Evolutionary conservation across 1,139 yeast species (phyloP).

Genomic region (Protomyces arabidopsidicola): DNA sequence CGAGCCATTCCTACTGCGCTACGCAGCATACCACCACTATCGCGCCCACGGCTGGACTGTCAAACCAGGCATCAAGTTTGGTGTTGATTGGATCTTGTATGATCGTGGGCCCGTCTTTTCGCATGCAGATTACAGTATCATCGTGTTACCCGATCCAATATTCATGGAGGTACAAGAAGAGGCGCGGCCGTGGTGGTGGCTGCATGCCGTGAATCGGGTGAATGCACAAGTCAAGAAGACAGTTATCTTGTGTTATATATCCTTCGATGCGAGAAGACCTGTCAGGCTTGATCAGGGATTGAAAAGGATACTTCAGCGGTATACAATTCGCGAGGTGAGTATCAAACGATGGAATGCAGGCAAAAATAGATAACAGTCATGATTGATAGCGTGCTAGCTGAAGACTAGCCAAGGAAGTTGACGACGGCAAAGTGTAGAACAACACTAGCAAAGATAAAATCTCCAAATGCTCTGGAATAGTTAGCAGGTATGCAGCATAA

Average conservation of each 20-base stretch:
- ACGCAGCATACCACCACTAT: conserved; percentile 78
- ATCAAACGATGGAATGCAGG: conserved; percentile 82
- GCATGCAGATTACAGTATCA: conserved; percentile 79
- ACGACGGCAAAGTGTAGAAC: conserved; percentile 81
- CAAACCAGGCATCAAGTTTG: conserved; percentile 85
- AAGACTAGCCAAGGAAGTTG: conserved; percentile 58
- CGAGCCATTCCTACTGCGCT: conserved; percentile 49
- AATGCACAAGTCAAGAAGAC: conserved; percentile 83
- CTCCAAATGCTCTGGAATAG: conserved; percentile 66
- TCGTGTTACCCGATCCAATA: conserved; percentile 46
- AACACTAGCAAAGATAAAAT: conserved; percentile 80
- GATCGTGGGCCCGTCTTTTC: conserved; percentile 91
- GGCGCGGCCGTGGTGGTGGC: conserved; percentile 55
- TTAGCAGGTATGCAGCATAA: conserved; percentile 5
- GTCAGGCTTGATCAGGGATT: conserved; percentile 32
- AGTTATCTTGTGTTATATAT: conserved; percentile 63
- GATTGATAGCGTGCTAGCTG: neutral
- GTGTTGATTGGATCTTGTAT: conserved; percentile 73
- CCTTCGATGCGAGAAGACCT: conserved; percentile 43
- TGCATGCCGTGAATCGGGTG: conserved; percentile 68
- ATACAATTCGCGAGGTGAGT: conserved; percentile 57
- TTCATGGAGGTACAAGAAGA: conserved; percentile 32
- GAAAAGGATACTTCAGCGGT: conserved; percentile 43
- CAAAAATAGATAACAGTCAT: conserved; percentile 50
- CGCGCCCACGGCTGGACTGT: conserved; percentile 94